These are phyloP conservation scores for Buxus sempervirens DNA, from an alignment of 164 flowering plant genomes.

Conservation along the genomic window DNA sequence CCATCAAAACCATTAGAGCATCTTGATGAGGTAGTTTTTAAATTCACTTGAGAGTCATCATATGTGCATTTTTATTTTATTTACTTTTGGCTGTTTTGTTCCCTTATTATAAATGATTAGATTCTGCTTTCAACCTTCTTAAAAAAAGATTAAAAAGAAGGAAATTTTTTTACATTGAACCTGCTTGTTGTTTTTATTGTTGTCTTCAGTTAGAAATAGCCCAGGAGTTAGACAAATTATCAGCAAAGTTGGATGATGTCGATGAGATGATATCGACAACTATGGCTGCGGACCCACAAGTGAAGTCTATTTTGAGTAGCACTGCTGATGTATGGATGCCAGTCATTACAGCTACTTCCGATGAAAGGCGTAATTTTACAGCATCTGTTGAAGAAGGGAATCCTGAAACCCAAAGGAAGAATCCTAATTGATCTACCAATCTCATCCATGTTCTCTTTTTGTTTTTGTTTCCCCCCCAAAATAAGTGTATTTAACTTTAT, in stretches of 20 bases:
- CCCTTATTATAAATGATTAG: no score
- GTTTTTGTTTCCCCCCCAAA: no score
- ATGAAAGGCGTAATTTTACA: constrained; percentile 61
- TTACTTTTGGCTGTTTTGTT: no score
- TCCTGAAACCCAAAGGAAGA: constrained; percentile 24
- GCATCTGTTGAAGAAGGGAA: constrained; percentile 32
- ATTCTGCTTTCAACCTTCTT: neutral
- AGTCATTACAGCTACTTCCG: constrained; percentile 80
- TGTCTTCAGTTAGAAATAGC: constrained; percentile 74
- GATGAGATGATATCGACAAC: constrained; percentile 87
- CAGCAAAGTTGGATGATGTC: constrained; percentile 74
- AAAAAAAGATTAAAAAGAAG: no score
- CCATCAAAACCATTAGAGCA: constrained; percentile 53
- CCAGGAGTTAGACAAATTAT: constrained; percentile 74
- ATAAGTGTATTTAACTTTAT: no score
- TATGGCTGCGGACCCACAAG: constrained; percentile 81
- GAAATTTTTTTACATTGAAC: neutral
- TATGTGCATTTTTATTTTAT: neutral
- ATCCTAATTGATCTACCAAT: constrained; percentile 6
- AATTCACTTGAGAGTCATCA: neutral
- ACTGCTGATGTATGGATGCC: constrained; percentile 96
- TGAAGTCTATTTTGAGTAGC: constrained; percentile 61
- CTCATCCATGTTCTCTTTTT: neutral
- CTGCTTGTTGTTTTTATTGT: neutral
- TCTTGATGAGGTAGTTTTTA: constrained; percentile 60